Base-by-base conservation (phyloP, 768 basidiomycete species). In the Kwoniella shandongensis region DNA sequence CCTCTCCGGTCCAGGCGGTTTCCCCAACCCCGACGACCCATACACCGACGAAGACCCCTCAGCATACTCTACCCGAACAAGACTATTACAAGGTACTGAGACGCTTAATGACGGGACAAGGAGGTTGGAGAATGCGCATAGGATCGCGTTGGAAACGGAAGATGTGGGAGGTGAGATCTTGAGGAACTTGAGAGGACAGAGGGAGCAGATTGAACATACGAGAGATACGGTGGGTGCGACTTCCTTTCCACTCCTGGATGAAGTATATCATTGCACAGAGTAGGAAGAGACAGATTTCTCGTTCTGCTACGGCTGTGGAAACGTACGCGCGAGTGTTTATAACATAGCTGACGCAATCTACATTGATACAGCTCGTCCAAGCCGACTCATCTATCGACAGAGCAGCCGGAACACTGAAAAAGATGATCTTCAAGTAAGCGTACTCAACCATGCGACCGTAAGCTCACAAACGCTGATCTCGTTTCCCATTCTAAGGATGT, bases 111-210 rank as follows among this genome's bases (percentile, higher is more conserved):
- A 96, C 66, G 92, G 94, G 1, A 41, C 46, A 1, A 83, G 86
- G 59, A 81, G 96, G 38, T 77, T 99, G 51, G 86, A 91, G 63
- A 92, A 97, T 58, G 89, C 88, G 18, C 92, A 96, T 57, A 83
- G 91, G 22, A 83, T 98, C 38, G 94, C 94, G 10, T 79, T 99
- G 29, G 94, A 99, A 80, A 97, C 96, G 12, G 96, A 98, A 79
- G 86, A 89, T 71, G 87, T 97, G 41, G 96, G 96, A 8, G 87
- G 91, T 11, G 91, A 91, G 67, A 97, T 99, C 65, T 74, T 99
- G 63, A 76, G 85, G 73, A 91, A 88, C 74, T 80, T 99, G 61
- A 79, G 91, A 52, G 79, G 81, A 1, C 96, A 99, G 78, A 79
- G 96, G 63, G 96, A 97, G 72, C 91, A 92, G 77, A 93, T 99